phyloP scores from a whole-genome alignment of 331 rosid species.

The Saraca asoca region DNA sequence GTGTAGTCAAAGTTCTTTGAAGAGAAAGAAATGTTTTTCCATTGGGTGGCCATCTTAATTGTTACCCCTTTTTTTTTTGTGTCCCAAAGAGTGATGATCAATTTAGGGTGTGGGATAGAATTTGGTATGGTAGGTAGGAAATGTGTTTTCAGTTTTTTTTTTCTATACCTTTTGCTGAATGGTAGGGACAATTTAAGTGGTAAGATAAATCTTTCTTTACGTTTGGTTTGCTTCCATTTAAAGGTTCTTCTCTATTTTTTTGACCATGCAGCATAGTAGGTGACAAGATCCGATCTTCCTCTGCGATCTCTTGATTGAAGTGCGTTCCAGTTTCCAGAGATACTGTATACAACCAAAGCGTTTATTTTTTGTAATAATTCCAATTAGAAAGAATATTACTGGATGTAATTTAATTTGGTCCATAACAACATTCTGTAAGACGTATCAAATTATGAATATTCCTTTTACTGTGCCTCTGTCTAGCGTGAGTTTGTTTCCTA shows the following conservation, averaged over 20 bases:
- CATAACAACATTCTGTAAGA: no score
- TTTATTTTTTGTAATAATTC: constrained; percentile 9
- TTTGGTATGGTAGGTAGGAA: constrained; percentile 30
- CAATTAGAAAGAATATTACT: no score
- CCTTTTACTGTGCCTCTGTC: no score
- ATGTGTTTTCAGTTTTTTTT: background rate
- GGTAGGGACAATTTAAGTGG: constrained; percentile 38
- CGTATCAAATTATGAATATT: no score
- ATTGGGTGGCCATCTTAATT: background rate
- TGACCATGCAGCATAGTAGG: constrained; percentile 35
- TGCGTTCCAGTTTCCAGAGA: constrained; percentile 11
- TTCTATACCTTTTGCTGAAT: background rate
- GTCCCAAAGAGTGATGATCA: constrained; percentile 19
- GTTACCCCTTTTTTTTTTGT: background rate
- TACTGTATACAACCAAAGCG: background rate
- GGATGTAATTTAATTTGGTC: no score
- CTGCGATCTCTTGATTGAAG: constrained; percentile 29
- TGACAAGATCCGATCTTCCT: constrained; percentile 36
- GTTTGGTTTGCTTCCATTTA: constrained; percentile 42
- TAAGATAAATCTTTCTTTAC: constrained; percentile 23
- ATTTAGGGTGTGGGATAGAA: constrained; percentile 17
- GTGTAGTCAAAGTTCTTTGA: background rate
- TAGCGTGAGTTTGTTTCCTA: no score
- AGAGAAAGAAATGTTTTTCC: background rate
- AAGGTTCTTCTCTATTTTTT: constrained; percentile 43